These are phyloP conservation scores for Candida ficus DNA, from an alignment of 805 yeast genomes.

Conservation along the genomic window DNA sequence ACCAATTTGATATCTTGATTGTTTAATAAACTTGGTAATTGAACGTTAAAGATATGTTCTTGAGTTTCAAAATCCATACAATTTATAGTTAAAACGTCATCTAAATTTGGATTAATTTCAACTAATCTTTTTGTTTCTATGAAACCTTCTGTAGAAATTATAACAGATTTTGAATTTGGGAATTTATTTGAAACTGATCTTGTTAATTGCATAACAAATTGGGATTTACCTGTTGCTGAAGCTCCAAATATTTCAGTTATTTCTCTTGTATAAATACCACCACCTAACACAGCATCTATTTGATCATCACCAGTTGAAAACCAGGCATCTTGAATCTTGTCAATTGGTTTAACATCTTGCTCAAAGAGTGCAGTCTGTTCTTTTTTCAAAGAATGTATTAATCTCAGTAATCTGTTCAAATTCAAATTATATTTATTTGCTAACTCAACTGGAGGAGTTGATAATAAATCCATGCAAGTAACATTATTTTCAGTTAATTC, in stretches of 20 bases:
- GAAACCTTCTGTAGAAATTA: slow-evolving; percentile 72
- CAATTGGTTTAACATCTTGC: slow-evolving; percentile 8
- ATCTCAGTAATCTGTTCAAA: slow-evolving; percentile 9
- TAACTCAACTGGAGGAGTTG: slow-evolving; percentile 31
- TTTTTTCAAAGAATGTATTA: slow-evolving; percentile 6
- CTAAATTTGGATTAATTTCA: slow-evolving; percentile 37
- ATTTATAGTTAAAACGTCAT: slow-evolving; percentile 45
- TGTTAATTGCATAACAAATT: slow-evolving; percentile 63
- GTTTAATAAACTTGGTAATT: slow-evolving; percentile 53
- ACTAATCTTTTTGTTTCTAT: slow-evolving; percentile 60
- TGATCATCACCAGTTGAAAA: slow-evolving; percentile 49
- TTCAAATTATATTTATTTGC: slow-evolving; percentile 31
- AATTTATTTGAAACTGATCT: slow-evolving; percentile 52
- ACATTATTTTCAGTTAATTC: slow-evolving; percentile 22
- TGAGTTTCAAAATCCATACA: slow-evolving; percentile 69
- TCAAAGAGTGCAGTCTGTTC: slow-evolving; percentile 28
- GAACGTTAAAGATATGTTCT: slow-evolving; percentile 65
- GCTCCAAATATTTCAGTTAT: slow-evolving; percentile 80
- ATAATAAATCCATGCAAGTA: slow-evolving; percentile 36
- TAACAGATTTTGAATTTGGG: slow-evolving; percentile 46
- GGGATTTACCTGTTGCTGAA: slow-evolving; percentile 84
- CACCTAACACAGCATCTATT: slow-evolving; percentile 46
- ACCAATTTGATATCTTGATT: slow-evolving; percentile 44
- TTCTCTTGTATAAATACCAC: slow-evolving; percentile 51
- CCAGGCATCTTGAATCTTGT: slow-evolving; percentile 1